These are phyloP conservation scores for Naematelia encephala DNA, from an alignment of 768 basidiomycete species.

Conservation along the genomic window DNA sequence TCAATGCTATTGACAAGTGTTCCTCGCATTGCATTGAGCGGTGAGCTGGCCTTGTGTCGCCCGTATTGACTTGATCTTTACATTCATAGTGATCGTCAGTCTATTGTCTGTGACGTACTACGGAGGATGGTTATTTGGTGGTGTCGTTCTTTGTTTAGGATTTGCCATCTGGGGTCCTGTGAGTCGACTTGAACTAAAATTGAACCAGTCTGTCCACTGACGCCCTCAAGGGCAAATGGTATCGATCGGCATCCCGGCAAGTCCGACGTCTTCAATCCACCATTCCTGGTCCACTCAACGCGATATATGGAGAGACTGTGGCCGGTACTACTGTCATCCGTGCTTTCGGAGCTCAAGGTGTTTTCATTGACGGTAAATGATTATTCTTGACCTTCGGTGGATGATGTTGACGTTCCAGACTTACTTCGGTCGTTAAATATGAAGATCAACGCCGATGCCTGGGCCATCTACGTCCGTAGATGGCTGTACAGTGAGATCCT, in stretches of 20 bases:
- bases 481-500: conserved; percentile 29
- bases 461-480: conserved; percentile 14
- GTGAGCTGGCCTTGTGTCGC: conserved; percentile 14
- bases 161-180: conserved; percentile 27
- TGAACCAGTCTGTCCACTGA: not conserved
- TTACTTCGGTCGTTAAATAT: conserved; percentile 19
- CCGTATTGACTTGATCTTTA: not conserved
- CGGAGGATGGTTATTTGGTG: conserved; percentile 26
- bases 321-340: conserved; percentile 39
- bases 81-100: conserved; percentile 17
- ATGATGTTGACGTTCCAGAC: not conserved
- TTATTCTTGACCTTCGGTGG: not conserved
- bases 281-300: conserved; percentile 36
- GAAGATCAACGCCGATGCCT: conserved; percentile 14
- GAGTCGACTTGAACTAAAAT: conserved; percentile 11
- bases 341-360: conserved; percentile 35
- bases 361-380: conserved; percentile 27
- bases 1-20: conserved; percentile 20
- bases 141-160: conserved; percentile 11
- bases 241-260: conserved; percentile 24
- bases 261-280: conserved; percentile 24
- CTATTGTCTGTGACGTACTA: conserved; percentile 19
- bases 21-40: conserved; percentile 3
- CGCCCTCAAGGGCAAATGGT: conserved; percentile 22
- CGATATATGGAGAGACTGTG: conserved; percentile 39